Evolutionary conservation across 192 early-diverging fungal genomes (phyloP).

Genomic region (Coemansia sp.): DNA sequence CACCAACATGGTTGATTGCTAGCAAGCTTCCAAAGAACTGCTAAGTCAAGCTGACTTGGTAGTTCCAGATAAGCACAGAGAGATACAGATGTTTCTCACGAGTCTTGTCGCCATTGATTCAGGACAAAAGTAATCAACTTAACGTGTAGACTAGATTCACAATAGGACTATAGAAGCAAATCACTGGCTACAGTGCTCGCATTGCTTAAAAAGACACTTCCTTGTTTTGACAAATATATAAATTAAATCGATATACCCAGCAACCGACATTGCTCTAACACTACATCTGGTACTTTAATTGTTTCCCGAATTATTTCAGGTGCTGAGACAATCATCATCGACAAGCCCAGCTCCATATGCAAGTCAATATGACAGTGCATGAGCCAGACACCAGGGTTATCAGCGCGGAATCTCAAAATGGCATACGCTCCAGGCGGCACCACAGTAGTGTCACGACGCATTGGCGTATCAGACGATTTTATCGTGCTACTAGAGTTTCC

Average conservation of each 20-base stretch:
- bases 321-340: constrained; percentile 69
- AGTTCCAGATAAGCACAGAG: background rate
- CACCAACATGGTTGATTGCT: background rate
- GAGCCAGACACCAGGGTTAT: constrained; percentile 85
- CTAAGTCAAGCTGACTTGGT: background rate
- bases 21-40: background rate
- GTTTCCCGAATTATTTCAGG: constrained; percentile 63
- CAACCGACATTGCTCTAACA: constrained; percentile 65
- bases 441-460: constrained; percentile 73
- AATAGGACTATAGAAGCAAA: background rate
- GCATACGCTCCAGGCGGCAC: constrained; percentile 62
- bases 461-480: constrained; percentile 31
- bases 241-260: constrained; percentile 55
- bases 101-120: background rate
- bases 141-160: background rate
- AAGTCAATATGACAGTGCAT: constrained; percentile 79
- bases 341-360: constrained; percentile 72
- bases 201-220: background rate
- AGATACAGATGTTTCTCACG: background rate
- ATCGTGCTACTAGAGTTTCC: constrained; percentile 46
- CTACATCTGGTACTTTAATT: constrained; percentile 52
- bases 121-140: background rate
- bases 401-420: constrained; percentile 72
- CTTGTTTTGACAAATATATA: too few species aligned
- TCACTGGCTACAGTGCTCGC: background rate